These are phyloP conservation scores for Neurospora sp. DNA, from an alignment of 495 filamentous ascomycete genomes.

Conservation along the genomic window DNA sequence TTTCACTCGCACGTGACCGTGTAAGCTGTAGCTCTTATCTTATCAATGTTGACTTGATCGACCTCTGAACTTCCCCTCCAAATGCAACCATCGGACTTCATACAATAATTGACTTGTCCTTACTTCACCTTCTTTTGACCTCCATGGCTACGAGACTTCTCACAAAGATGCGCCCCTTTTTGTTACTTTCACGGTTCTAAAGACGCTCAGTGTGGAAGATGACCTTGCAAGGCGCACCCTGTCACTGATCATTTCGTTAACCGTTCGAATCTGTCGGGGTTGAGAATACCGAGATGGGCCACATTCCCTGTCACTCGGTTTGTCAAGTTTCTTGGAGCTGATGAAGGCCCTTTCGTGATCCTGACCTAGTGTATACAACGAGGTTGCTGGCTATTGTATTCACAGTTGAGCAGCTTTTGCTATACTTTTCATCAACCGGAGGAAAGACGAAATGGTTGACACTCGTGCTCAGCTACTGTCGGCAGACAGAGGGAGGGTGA, in stretches of 20 bases:
- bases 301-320: not conserved
- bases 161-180: not conserved
- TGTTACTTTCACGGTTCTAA: too few relatives aligned
- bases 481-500: too few relatives aligned
- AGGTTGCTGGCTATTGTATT: not conserved
- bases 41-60: not conserved
- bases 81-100: not conserved
- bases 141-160: not conserved
- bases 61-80: not conserved
- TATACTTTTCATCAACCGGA: too few relatives aligned
- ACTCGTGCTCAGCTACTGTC: not conserved
- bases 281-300: not conserved
- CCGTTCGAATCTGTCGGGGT: not conserved
- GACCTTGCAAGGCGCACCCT: not conserved
- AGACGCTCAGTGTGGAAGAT: not conserved
- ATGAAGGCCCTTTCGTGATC: not conserved
- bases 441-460: not conserved
- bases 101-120: not conserved
- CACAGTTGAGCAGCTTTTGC: not conserved
- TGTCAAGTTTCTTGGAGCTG: not conserved
- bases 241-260: not conserved
- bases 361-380: not conserved
- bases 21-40: not conserved
- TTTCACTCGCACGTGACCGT: not conserved
- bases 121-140: not conserved